Evolutionary conservation across 306 rosid genomes (phyloP).

Genomic region (Casuarina glauca): DNA sequence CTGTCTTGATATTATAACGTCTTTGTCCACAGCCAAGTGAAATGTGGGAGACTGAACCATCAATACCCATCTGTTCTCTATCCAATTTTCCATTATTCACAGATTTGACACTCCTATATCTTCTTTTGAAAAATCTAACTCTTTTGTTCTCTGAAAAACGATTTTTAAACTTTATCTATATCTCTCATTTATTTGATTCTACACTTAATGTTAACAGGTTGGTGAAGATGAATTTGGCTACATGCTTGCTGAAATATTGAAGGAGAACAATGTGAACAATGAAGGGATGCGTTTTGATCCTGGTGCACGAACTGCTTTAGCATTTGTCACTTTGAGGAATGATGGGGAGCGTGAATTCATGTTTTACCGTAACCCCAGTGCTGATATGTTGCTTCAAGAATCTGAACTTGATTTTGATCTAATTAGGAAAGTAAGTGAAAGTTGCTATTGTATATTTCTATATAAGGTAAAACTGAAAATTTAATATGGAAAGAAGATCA

Average conservation of each 20-base stretch:
- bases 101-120: too few relatives aligned
- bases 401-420: constrained; percentile 73
- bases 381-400: constrained; percentile 93
- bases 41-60: not conserved
- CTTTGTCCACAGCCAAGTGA: not conserved
- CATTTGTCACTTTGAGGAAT: constrained; percentile 83
- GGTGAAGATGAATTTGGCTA: constrained; percentile 98
- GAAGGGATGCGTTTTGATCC: constrained; percentile 92
- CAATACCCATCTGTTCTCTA: not conserved
- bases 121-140: not conserved
- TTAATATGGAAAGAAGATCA: not conserved
- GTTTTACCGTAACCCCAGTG: constrained; percentile 98
- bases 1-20: not conserved
- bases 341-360: constrained; percentile 98
- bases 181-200: constrained; percentile 7
- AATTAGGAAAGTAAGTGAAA: constrained; percentile 64
- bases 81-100: not conserved
- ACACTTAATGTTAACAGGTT: constrained; percentile 51
- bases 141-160: not conserved
- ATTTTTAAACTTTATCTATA: not conserved
- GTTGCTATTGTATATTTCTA: constrained; percentile 8
- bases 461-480: constrained; percentile 12
- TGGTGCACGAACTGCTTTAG: constrained; percentile 94
- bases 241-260: constrained; percentile 88
- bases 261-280: constrained; percentile 79